Conservation (phyloP, 2,329 filamentous ascomycete species). For the Botryosphaeria dothidea region DNA sequence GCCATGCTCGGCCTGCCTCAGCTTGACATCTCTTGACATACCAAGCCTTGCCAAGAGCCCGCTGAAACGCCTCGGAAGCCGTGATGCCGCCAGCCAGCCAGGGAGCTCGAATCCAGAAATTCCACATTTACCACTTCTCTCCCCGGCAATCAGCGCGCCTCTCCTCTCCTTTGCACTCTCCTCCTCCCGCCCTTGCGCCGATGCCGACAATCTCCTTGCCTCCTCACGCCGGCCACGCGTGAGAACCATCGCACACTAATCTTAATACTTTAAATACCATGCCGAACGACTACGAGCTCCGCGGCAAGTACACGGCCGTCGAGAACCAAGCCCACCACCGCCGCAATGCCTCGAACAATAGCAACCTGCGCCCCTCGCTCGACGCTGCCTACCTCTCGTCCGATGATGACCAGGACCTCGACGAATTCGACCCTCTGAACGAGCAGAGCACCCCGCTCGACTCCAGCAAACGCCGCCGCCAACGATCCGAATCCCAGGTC, state of each 20-base stretch:
- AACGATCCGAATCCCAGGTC: constrained; percentile 31
- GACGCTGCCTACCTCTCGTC: constrained; percentile 36
- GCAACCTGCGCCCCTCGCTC: constrained; percentile 30
- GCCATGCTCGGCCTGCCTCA: neutral
- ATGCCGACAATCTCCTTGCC: neutral
- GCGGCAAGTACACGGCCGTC: constrained; percentile 40
- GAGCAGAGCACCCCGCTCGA: constrained; percentile 41
- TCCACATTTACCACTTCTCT: constrained; percentile 5
- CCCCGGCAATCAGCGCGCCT: neutral
- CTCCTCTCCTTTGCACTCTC: neutral
- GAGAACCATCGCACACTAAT: neutral
- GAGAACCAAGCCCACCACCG: constrained; percentile 26
- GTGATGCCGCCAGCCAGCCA: constrained; percentile 5
- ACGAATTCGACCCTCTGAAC: constrained; percentile 50
- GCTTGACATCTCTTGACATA: constrained; percentile 5
- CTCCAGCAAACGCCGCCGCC: constrained; percentile 34
- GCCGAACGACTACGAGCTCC: constrained; percentile 31
- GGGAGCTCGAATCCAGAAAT: neutral
- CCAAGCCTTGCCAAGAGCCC: constrained; percentile 13
- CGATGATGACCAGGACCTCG: constrained; percentile 39
- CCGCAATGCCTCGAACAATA: constrained; percentile 30
- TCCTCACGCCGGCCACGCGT: constrained; percentile 2
- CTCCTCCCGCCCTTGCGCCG: neutral
- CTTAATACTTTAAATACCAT: neutral
- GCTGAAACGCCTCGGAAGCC: neutral